Base-by-base conservation (phyloP, 345 rosid genomes). In the Salix suchowensis region DNA sequence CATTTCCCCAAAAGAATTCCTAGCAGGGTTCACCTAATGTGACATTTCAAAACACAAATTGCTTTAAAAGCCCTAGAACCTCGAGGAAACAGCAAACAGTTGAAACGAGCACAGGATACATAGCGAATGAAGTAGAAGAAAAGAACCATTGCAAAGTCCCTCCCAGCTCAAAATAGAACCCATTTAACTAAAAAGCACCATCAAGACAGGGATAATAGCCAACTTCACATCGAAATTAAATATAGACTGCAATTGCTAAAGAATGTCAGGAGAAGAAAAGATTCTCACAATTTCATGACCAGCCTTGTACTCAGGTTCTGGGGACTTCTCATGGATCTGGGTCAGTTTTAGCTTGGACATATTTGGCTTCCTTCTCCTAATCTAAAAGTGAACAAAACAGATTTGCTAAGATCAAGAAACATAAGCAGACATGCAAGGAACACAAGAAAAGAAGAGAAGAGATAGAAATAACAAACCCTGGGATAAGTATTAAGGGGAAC, bases 301-400 rank as follows among this genome's bases (percentile, higher is more conserved):
- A 65, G 75, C 52, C 28, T 74, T 65, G 58, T 23, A 19, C 21
- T 73, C 77, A 70, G 81, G 70, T 70, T 82, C 72, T 2, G 71
- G 76, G 74, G 79, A 73, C 60, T 44, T 65, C 11, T 61, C 67
- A 16, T 74, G 79, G 84, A 78, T 78, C 84, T 82, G 84, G 81
- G 68, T 66, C 65, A 24, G 67, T 70, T 71, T 82, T 30, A 30
- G 19, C 73, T 71, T 82, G 74, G 67, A 30, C 28, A 77, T 77
- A 14, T 23, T 72, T 32, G 73, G 37, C 75, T 75, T 77, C 78
- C 81, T 77, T 74, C 54, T 69, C 46, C 67, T 78, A 74, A 36
- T 61, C 81, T 82, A 79, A 1, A 26, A 79, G 70, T 54, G 72
- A 68, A 67, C 40, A 75, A 8, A 44, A 37, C 64, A 37, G 72